Evolutionary conservation across 2,329 filamentous ascomycete genomes (phyloP).

Genomic region (Macrophomina tecta): DNA sequence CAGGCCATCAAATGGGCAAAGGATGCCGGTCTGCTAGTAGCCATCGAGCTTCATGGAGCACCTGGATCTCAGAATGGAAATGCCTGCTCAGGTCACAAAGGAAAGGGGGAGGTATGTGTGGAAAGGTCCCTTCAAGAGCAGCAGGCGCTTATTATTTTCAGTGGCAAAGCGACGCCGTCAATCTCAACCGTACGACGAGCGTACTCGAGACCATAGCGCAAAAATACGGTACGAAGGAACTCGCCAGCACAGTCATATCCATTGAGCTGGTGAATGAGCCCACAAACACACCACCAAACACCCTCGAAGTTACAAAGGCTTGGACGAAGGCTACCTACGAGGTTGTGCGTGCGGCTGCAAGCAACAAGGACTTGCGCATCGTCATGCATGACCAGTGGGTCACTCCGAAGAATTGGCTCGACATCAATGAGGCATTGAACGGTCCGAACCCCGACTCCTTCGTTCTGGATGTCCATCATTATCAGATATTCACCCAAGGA

Average conservation of each 20-base stretch:
- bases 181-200: constrained; percentile 42
- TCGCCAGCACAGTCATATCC: constrained; percentile 51
- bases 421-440: constrained; percentile 46
- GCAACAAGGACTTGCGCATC: constrained; percentile 57
- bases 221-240: constrained; percentile 47
- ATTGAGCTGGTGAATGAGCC: constrained; percentile 55
- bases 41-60: constrained; percentile 59
- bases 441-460: constrained; percentile 64
- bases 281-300: constrained; percentile 52
- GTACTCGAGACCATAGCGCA: constrained; percentile 48
- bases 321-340: constrained; percentile 50
- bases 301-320: constrained; percentile 40
- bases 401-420: constrained; percentile 62
- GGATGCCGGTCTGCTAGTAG: constrained; percentile 52
- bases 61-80: constrained; percentile 63
- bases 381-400: constrained; percentile 60
- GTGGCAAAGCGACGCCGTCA: constrained; percentile 46
- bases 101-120: constrained; percentile 13
- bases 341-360: constrained; percentile 57
- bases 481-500: constrained; percentile 49
- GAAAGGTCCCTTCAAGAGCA: neutral
- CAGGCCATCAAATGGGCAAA: constrained; percentile 57
- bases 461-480: constrained; percentile 65
- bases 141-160: constrained; percentile 26
- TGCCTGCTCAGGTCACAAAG: constrained; percentile 42